These are phyloP conservation scores for Jatropha multifida DNA, from an alignment of 441 rosid species.

Conservation along the genomic window DNA sequence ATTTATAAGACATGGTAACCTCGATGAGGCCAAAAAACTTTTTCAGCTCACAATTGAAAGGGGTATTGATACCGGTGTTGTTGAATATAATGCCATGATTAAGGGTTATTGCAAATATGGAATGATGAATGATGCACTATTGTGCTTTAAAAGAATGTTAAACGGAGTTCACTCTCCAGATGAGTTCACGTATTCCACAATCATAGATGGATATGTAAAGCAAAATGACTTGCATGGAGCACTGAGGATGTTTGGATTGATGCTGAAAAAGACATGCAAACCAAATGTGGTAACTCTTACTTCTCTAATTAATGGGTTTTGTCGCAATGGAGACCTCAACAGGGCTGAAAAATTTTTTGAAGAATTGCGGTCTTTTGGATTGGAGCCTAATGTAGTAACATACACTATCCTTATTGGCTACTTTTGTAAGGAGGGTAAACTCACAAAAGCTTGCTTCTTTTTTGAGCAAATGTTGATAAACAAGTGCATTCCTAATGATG, in stretches of 20 bases:
- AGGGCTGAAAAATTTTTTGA: constrained; percentile 57
- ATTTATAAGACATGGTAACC: constrained; percentile 51
- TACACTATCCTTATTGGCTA: constrained; percentile 65
- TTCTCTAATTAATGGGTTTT: constrained; percentile 69
- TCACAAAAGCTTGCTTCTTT: constrained; percentile 55
- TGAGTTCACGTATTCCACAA: constrained; percentile 76
- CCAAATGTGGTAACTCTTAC: constrained; percentile 81
- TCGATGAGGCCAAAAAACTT: constrained; percentile 60
- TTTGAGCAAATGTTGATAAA: constrained; percentile 73
- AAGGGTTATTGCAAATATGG: constrained; percentile 86
- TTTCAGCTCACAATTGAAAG: constrained; percentile 51
- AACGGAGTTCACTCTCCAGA: constrained; percentile 53
- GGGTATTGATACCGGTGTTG: constrained; percentile 58
- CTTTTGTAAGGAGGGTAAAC: constrained; percentile 61
- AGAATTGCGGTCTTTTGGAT: constrained; percentile 55
- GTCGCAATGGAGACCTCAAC: constrained; percentile 47
- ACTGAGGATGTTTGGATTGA: constrained; percentile 50
- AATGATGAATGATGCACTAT: constrained; percentile 60
- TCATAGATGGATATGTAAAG: constrained; percentile 77
- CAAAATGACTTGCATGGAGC: constrained; percentile 69
- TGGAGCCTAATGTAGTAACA: constrained; percentile 76
- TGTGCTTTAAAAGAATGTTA: constrained; percentile 51
- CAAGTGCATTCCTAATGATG: constrained; percentile 66
- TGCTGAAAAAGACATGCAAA: constrained; percentile 60
- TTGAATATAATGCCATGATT: constrained; percentile 76